Base-by-base conservation (phyloP, 2,329 filamentous ascomycete species). In the Dryadomyces quercivorus region DNA sequence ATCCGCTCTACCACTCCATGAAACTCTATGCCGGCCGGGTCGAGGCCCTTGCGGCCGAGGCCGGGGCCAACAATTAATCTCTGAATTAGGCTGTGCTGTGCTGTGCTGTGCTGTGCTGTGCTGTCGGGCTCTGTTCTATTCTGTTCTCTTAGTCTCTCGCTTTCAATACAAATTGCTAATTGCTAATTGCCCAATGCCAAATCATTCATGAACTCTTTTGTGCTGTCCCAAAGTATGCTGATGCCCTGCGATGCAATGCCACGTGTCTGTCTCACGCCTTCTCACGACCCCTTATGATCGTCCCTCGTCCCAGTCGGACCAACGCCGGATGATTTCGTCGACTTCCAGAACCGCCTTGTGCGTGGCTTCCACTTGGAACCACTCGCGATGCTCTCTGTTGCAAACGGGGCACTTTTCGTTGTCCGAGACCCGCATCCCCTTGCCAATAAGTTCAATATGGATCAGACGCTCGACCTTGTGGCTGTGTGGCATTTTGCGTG, bases 381-480 rank as follows among this genome's bases (percentile, higher is more conserved):
- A 98, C 71, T 98, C 93, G 52, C 85, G 75, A 68, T 98, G 93
- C 62, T 89, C 84, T 63, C 83, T 84, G 2, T 90, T 90, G 65
- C 93, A 98, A 1, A 82, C 78, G 5, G 75, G 74, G 63, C 93
- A 98, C 52, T 79, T 78, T 18, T 69, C 72, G 49, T 70, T 68
- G 66, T 82, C 69, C 54, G 71, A 68, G 62, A 76, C 65, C 57
- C 80, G 70, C 57, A 82, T 59, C 1, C 79, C 71, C 75, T 82
- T 56, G 70, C 82, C 68, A 68, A 75, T 75, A n/a, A 97, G 76
- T 70, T 98, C 93, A 15, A 97, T 73, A 67, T 98, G 93, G 47
- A 97, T 85, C 56, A 98, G 70, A 26, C 90, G 77, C 72, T 98
- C 93, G 12, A 97, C 89, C 49, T 88, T 85, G 68, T 94, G 86